phyloP scores from a whole-genome alignment of 2,329 filamentous ascomycete species.

The Furcasterigmium furcatum region DNA sequence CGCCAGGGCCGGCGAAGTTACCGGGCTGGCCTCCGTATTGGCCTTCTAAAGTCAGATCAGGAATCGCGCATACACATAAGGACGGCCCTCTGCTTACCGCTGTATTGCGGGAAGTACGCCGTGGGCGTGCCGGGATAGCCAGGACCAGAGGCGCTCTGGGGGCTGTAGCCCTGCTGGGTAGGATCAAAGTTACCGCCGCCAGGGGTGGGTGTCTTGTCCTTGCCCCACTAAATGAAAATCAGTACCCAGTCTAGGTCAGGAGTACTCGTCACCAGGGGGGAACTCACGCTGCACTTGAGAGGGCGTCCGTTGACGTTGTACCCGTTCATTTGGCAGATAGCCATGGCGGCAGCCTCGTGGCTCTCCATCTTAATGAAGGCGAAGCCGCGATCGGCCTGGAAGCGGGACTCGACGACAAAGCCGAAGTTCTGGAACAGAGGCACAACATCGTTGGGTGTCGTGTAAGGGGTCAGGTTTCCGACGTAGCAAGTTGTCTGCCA shows the following conservation, averaged over 20 bases:
- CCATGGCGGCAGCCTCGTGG: constrained; percentile 97
- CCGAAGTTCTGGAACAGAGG: constrained; percentile 98
- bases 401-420: constrained; percentile 93
- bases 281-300: constrained; percentile 93
- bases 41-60: constrained; percentile 25
- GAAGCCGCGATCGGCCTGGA: constrained; percentile 97
- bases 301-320: constrained; percentile 98
- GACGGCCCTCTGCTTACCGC: too few relatives aligned
- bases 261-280: too few relatives aligned
- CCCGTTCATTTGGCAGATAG: constrained; percentile 95
- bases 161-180: constrained; percentile 64
- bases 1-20: constrained; percentile 60
- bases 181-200: constrained; percentile 72
- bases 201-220: constrained; percentile 89
- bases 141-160: constrained; percentile 70
- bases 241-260: too few relatives aligned
- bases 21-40: constrained; percentile 65
- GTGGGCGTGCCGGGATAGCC: constrained; percentile 76
- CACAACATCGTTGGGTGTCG: constrained; percentile 93
- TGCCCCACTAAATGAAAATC: constrained; percentile 81
- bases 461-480: constrained; percentile 96
- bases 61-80: too few relatives aligned
- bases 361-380: constrained; percentile 99
- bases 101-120: constrained; percentile 90
- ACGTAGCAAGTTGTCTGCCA: constrained; percentile 99